Percentiles rank a stretch among this genome's conserved stretches.
Conservation (phyloP, 257 asterid genomes). For the Perilla frutescens region DNA sequence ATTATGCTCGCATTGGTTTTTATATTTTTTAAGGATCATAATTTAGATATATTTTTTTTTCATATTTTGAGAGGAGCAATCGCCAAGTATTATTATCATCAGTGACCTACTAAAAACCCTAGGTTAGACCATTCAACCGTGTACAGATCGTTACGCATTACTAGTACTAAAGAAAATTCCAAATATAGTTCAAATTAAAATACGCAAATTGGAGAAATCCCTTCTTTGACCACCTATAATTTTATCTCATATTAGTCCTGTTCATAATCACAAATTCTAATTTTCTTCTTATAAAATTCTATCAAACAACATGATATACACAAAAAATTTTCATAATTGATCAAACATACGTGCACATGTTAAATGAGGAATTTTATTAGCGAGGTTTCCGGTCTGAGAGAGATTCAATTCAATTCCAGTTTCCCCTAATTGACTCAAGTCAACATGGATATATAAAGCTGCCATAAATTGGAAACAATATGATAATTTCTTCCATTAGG, state of each 20-base stretch:
- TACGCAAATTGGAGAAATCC: neutral
- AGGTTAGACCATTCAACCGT: neutral
- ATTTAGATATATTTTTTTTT: too few species aligned
- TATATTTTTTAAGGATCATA: too few species aligned
- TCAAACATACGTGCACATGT: neutral
- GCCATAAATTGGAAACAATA: neutral
- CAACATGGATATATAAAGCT: too few species aligned
- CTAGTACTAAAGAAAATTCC: neutral
- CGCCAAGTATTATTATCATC: too few species aligned
- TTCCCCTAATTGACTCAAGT: neutral
- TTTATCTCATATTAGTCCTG: neutral
- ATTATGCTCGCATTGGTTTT: too few species aligned
- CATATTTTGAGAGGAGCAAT: too few species aligned
- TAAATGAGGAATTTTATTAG: neutral
- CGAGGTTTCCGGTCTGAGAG: neutral
- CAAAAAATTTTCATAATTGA: neutral
- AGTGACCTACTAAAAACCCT: too few species aligned
- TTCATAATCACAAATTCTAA: neutral
- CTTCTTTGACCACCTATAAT: slow-evolving; percentile 19
- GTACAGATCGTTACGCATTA: neutral
- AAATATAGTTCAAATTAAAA: slow-evolving; percentile 3
- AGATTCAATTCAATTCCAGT: neutral
- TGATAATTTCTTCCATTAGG: neutral
- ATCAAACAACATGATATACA: neutral
- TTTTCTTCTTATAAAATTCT: neutral